phyloP scores from a whole-genome alignment of 495 filamentous ascomycete species.

The Achaetomiella virescens region DNA sequence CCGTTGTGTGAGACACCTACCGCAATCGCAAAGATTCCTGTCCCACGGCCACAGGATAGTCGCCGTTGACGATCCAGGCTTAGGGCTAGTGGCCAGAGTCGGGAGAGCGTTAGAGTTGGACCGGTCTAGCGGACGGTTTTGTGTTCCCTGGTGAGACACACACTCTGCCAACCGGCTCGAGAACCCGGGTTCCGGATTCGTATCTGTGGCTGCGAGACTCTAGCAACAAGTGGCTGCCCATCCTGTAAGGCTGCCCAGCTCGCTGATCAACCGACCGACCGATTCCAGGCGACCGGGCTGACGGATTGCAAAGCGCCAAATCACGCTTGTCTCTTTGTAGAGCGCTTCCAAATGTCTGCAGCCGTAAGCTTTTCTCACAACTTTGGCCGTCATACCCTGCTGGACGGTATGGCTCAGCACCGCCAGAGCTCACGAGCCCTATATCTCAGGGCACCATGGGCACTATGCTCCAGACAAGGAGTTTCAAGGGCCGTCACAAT shows the following conservation, averaged over 20 bases:
- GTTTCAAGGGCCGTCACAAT: slow-evolving; percentile 16
- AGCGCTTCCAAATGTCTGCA: slow-evolving; percentile 32
- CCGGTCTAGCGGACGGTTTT: slow-evolving; percentile 2
- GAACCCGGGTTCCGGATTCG: slow-evolving; percentile 24
- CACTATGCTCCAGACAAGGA: slow-evolving; percentile 37
- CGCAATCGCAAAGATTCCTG: neutral
- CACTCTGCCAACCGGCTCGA: slow-evolving; percentile 14
- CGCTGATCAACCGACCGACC: neutral
- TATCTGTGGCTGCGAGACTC: slow-evolving; percentile 19
- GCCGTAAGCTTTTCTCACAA: slow-evolving; percentile 34
- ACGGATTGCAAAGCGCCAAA: slow-evolving; percentile 16
- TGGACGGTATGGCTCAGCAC: slow-evolving; percentile 43
- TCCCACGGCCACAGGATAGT: neutral
- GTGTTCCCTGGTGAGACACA: slow-evolving; percentile 20
- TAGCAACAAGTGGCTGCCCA: slow-evolving; percentile 12
- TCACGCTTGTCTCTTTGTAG: slow-evolving; percentile 7
- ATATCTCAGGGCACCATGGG: slow-evolving; percentile 30
- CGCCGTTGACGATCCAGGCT: neutral
- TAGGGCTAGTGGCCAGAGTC: neutral
- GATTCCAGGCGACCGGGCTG: slow-evolving; percentile 15
- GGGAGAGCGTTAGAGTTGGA: neutral
- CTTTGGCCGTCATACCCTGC: slow-evolving; percentile 39
- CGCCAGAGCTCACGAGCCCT: slow-evolving; percentile 35
- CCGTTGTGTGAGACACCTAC: slow-evolving; percentile 18
- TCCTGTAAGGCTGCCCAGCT: slow-evolving; percentile 11